Base-by-base conservation (phyloP, 441 rosid species). In the Pelargonium cotyledonis region DNA sequence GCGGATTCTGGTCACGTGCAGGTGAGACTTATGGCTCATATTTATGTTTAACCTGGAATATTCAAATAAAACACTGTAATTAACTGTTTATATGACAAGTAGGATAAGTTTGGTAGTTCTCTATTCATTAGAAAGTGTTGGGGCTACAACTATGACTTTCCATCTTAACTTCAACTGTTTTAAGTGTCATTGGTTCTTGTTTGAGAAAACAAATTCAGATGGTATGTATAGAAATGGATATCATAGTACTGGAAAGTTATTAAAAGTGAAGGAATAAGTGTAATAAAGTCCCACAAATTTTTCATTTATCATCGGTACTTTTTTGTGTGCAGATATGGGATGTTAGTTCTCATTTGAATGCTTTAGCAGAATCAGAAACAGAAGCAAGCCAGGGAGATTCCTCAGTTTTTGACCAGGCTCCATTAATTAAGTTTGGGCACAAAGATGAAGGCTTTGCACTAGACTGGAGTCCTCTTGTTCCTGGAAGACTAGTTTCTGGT, bases 401-500 rank as follows among this genome's bases (percentile, higher is more conserved):
- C 31, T 23, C 2, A 23, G 92, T 82, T 79, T 78, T 87, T 78
- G 86, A 86, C 76, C 92, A 94, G 76, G 81, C 88, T 31, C 99
- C 97, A 29, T 73, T 88, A 62, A 65, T 83, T 60, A 91, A 85
- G 75, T 95, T 89, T 0, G 96, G 96, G 72, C 97, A 95, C 82
- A 95, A 88, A 81, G 95, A 89, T 66, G 97, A 95, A 89, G 99
- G 96, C 57, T 91, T 80, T 80, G 92, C 95, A 16, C 70, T 91
- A 68, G 99, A 94, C 78, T 94, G 99, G 99, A 94, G 91, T 82
- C 92, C 92, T 74, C 79, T 85, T 46, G 81, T 85, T 0, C 71
- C 88, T 38, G 97, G 99, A 83, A 85, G 92, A 80, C 95, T 95
- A 53, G 80, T 87, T 65, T 78, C 99, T 29, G 99, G 99, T 95